These are phyloP conservation scores for Penicillium polonicum DNA, from an alignment of 2,329 filamentous ascomycete genomes.

Conservation along the genomic window DNA sequence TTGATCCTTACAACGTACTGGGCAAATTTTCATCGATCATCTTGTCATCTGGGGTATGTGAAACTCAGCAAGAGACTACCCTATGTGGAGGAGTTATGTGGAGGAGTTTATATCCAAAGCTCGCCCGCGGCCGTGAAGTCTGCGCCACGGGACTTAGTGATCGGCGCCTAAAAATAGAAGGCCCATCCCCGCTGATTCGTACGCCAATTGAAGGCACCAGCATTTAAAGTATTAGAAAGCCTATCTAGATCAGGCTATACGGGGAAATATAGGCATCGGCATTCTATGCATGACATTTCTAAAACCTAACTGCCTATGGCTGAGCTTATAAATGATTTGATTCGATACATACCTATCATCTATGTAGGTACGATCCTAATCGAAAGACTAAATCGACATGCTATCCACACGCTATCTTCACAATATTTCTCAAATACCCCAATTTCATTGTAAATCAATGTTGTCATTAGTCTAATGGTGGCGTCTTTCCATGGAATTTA, in stretches of 20 bases:
- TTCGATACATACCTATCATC: no score
- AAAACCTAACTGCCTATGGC: not conserved
- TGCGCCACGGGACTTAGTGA: slow-evolving; percentile 21
- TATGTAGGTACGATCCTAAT: no score
- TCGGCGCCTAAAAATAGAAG: slow-evolving; percentile 29
- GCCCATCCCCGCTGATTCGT: slow-evolving; percentile 3
- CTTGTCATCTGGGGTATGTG: slow-evolving; percentile 14
- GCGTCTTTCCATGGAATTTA: not conserved
- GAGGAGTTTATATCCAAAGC: slow-evolving; percentile 12
- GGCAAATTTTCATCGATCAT: slow-evolving; percentile 98
- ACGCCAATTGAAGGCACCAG: slow-evolving; percentile 4
- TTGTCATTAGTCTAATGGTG: not conserved
- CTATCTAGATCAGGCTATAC: not conserved
- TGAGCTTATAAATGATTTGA: not conserved
- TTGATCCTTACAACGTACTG: slow-evolving; percentile 53
- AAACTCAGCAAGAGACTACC: not conserved
- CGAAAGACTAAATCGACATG: no score
- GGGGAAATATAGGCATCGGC: not conserved
- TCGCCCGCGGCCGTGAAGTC: not conserved
- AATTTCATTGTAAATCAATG: not conserved
- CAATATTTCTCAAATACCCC: no score
- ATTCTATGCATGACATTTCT: not conserved
- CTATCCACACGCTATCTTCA: no score
- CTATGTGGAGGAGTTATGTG: not conserved
- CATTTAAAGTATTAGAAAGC: not conserved